Evolutionary conservation across 2,329 filamentous ascomycete genomes (phyloP).

Genomic region (Graphiopsis chlorocephala): DNA sequence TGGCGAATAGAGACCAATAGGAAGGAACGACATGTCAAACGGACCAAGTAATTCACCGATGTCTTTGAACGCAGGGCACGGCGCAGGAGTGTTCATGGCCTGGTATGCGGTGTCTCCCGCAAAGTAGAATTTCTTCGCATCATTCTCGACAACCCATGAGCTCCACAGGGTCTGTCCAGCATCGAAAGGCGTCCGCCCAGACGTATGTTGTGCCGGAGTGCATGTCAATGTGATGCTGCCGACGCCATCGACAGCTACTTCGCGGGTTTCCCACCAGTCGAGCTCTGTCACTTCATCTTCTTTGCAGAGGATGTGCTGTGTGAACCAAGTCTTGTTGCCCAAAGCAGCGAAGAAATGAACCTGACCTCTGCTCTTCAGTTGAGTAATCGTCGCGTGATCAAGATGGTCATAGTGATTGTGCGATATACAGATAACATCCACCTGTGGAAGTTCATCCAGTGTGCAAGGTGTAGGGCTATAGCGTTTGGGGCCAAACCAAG

Average conservation of each 20-base stretch:
- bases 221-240: constrained; percentile 45
- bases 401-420: constrained; percentile 60
- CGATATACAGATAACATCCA: constrained; percentile 53
- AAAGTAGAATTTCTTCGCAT: constrained; percentile 44
- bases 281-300: constrained; percentile 44
- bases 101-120: constrained; percentile 52
- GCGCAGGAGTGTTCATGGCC: constrained; percentile 36
- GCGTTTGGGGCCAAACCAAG: constrained; percentile 49
- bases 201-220: constrained; percentile 49
- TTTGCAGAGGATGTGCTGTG: constrained; percentile 39
- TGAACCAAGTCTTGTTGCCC: constrained; percentile 39
- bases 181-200: constrained; percentile 42
- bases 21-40: constrained; percentile 50
- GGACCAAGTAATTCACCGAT: constrained; percentile 48
- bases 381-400: constrained; percentile 45
- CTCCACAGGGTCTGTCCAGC: constrained; percentile 48
- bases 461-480: constrained; percentile 52
- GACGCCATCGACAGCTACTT: constrained; percentile 33
- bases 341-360: constrained; percentile 45
- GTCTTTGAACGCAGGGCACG: constrained; percentile 49
- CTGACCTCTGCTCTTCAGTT: constrained; percentile 37
- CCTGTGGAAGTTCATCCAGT: constrained; percentile 49
- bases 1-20: constrained; percentile 50
- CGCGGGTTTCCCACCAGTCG: constrained; percentile 51
- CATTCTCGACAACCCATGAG: constrained; percentile 43